Base-by-base conservation (phyloP, 2,329 filamentous ascomycete species). In the Akanthomyces uredinophilus region DNA sequence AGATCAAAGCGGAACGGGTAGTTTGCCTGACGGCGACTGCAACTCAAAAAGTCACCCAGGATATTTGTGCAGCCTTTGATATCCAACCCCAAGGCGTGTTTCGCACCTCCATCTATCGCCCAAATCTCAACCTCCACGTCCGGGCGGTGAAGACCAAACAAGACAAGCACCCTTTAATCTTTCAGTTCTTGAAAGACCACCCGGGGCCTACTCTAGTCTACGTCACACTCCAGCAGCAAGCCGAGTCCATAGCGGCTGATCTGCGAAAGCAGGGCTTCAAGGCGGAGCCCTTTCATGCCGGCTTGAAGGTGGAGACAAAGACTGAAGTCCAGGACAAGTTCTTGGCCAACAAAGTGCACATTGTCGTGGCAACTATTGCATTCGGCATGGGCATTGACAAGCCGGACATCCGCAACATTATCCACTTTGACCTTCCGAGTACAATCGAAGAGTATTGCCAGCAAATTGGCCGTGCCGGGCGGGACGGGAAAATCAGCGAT, bases 301-400 rank as follows among this genome's bases (percentile, higher is more conserved):
- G 81, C 1, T 77, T 84, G 73, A 73, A 77, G 24, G 68, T 74
- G 0, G 75, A 77, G 1, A 65, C 70, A 1, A 84, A 84, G 69
- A 74, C 70, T 1, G 50, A 72, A 2, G 70, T 81, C 2, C 83
- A 85, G 64, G 81, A 84, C 3, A 71, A 75, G 10, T 85, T 84
- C 60, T 82, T 84, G 79, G 70, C 72, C 1, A 74, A 72, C 1
- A 70, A 74, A 24, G 70, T 79, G 35, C 68, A 75, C n/a, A 78
- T 70, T 29, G 70, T 73, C 24, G 54, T 68, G 20, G 81, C 82
- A 3, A 85, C 83, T 0, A 84, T 85, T 46, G 83, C 83, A 1
- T 85, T 85, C 56, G 83, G 83, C 0, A 85, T 85, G 83, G 83
- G 83, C 0, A 84, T 85, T 20, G 83, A 85, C 67, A 85, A 85